Conservation (phyloP, 495 filamentous ascomycete species). For the Penicillium diatomitis region DNA sequence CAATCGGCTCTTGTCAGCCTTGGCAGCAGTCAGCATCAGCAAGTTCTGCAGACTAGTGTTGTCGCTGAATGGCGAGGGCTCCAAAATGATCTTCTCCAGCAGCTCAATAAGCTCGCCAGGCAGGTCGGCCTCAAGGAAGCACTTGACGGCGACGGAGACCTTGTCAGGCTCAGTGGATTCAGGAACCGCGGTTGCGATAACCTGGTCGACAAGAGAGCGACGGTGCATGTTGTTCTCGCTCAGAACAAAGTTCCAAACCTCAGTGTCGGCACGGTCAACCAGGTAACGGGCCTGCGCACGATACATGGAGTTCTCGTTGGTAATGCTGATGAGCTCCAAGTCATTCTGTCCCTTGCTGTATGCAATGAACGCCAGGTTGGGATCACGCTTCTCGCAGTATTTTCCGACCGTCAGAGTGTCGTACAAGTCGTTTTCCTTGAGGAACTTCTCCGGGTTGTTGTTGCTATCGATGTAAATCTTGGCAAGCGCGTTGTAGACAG, state of each 20-base stretch:
- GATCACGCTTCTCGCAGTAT: conserved; percentile 98
- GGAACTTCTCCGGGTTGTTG: conserved; percentile 96
- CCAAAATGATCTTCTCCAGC: conserved; percentile 97
- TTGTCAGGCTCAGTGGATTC: conserved; percentile 91
- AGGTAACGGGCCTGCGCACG: conserved; percentile 93
- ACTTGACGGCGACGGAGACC: conserved; percentile 88
- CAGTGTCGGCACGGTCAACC: conserved; percentile 76
- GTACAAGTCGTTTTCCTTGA: conserved; percentile 97
- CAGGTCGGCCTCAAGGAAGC: conserved; percentile 82
- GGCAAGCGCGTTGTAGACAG: conserved; percentile 94
- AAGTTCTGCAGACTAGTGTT: conserved; percentile 94
- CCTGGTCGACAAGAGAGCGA: conserved; percentile 88
- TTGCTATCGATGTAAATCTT: conserved; percentile 99
- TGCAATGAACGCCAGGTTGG: conserved; percentile 91
- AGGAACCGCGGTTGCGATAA: conserved; percentile 92
- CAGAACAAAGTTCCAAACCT: conserved; percentile 92
- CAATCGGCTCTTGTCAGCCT: conserved; percentile 87
- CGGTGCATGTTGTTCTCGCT: conserved; percentile 93
- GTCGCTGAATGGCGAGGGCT: conserved; percentile 95
- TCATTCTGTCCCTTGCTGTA: conserved; percentile 98
- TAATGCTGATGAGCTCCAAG: conserved; percentile 91
- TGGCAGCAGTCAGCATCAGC: conserved; percentile 92
- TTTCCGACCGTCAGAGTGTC: conserved; percentile 89
- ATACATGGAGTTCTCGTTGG: conserved; percentile 99
- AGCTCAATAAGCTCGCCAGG: conserved; percentile 94